Conservation (phyloP, 1,284 basidiomycete species). For the Malassezia vespertilionis region DNA sequence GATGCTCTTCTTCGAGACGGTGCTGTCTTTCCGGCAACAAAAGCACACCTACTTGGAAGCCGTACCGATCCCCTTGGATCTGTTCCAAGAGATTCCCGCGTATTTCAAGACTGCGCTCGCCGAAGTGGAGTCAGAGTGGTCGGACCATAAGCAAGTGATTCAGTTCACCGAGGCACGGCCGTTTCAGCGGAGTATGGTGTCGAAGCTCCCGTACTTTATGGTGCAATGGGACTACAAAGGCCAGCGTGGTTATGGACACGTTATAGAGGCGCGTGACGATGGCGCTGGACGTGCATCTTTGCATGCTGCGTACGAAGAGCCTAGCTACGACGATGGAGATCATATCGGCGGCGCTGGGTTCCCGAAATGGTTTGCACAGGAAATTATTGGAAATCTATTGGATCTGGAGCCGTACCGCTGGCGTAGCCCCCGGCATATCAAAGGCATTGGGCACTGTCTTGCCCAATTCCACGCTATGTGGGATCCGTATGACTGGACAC, state of each 20-base stretch:
- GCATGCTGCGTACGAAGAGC: slow-evolving; percentile 54
- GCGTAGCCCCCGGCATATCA: slow-evolving; percentile 59
- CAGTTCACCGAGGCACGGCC: slow-evolving; percentile 60
- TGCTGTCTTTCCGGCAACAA: slow-evolving; percentile 72
- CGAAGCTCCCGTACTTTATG: slow-evolving; percentile 96
- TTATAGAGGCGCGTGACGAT: slow-evolving; percentile 51
- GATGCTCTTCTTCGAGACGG: slow-evolving; percentile 86
- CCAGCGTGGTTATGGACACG: slow-evolving; percentile 63
- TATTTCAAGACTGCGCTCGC: slow-evolving; percentile 92
- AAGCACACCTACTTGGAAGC: slow-evolving; percentile 82
- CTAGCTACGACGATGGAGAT: slow-evolving; percentile 60
- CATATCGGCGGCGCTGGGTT: slow-evolving; percentile 63
- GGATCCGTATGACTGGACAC: slow-evolving; percentile 49
- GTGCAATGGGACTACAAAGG: slow-evolving; percentile 95
- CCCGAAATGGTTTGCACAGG: slow-evolving; percentile 62
- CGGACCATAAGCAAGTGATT: slow-evolving; percentile 90
- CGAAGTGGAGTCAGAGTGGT: slow-evolving; percentile 86
- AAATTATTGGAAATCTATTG: slow-evolving; percentile 84
- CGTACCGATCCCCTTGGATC: slow-evolving; percentile 72
- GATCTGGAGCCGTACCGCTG: slow-evolving; percentile 78
- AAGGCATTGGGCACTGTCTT: slow-evolving; percentile 50
- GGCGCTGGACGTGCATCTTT: slow-evolving; percentile 51
- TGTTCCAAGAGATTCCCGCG: slow-evolving; percentile 72
- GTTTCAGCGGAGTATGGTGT: slow-evolving; percentile 57
- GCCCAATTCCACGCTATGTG: slow-evolving; percentile 59